Evolutionary conservation across 1,284 basidiomycete species (phyloP).

Genomic region (Cyathus pygmaeus): DNA sequence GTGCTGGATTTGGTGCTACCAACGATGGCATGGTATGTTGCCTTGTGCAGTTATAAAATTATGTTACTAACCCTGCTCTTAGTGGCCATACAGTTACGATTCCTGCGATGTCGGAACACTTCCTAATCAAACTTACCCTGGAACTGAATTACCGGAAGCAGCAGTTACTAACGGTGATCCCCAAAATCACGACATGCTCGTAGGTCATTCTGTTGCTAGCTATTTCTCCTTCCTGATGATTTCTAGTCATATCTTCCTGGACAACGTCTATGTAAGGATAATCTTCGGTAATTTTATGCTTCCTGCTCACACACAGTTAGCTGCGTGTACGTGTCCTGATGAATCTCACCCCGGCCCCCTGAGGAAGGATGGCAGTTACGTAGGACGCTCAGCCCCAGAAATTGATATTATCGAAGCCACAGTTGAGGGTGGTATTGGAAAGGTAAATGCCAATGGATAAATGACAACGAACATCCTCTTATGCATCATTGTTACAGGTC

Average conservation of each 20-base stretch:
- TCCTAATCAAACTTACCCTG: constrained; percentile 78
- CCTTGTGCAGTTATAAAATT: no score
- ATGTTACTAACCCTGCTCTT: background rate
- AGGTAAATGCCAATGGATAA: constrained; percentile 37
- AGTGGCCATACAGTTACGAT: constrained; percentile 81
- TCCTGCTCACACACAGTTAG: constrained; percentile 15
- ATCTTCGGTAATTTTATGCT: constrained; percentile 31
- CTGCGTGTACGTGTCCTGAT: constrained; percentile 81
- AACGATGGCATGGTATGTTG: constrained; percentile 64
- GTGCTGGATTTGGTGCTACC: constrained; percentile 79
- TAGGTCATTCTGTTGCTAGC: constrained; percentile 23
- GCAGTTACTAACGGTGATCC: constrained; percentile 57
- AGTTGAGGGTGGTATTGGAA: constrained; percentile 40
- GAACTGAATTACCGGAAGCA: constrained; percentile 58
- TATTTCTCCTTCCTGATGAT: constrained; percentile 7
- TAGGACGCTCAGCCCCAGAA: constrained; percentile 85
- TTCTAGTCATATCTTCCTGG: constrained; percentile 78
- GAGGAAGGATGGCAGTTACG: constrained; percentile 64
- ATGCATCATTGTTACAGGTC: constrained; percentile 44
- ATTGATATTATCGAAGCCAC: constrained; percentile 86
- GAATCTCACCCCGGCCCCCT: constrained; percentile 87
- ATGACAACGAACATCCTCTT: background rate
- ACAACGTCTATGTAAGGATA: constrained; percentile 77
- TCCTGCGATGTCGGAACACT: constrained; percentile 87
- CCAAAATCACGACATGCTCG: constrained; percentile 47